These are phyloP conservation scores for Yarrowia sp. DNA, from an alignment of 805 yeast genomes.

Conservation along the genomic window DNA sequence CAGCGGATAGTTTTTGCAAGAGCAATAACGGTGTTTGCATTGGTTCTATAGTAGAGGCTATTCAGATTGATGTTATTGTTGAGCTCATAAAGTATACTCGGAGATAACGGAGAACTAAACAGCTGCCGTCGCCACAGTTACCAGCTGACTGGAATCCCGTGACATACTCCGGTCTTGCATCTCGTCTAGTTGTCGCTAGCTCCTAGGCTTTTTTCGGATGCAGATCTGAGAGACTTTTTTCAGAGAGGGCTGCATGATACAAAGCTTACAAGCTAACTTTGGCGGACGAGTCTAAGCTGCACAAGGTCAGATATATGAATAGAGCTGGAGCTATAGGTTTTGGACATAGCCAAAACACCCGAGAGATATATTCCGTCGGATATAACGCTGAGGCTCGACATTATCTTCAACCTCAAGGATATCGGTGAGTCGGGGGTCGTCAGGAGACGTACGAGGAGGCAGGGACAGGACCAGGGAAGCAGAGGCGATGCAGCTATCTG, in stretches of 20 bases:
- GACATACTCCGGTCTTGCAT: no score
- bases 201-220: constrained; percentile 13
- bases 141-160: no score
- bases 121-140: no score
- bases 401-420: not conserved
- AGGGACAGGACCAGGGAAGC: not conserved
- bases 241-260: not conserved
- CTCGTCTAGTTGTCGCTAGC: no score
- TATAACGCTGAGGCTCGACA: not conserved
- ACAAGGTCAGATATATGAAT: not conserved
- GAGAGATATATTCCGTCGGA: constrained; percentile 11
- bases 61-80: no score
- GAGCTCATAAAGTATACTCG: no score
- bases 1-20: no score
- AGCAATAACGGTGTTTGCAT: no score
- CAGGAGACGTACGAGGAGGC: not conserved
- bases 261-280: constrained; percentile 11
- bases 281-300: not conserved
- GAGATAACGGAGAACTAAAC: no score
- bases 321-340: not conserved
- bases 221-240: constrained; percentile 22
- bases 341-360: not conserved
- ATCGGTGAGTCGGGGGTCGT: constrained; percentile 20
- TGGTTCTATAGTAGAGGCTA: no score
- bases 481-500: not conserved